Base-by-base conservation (phyloP, 345 rosid species). In the Lenwebbia sp. region DNA sequence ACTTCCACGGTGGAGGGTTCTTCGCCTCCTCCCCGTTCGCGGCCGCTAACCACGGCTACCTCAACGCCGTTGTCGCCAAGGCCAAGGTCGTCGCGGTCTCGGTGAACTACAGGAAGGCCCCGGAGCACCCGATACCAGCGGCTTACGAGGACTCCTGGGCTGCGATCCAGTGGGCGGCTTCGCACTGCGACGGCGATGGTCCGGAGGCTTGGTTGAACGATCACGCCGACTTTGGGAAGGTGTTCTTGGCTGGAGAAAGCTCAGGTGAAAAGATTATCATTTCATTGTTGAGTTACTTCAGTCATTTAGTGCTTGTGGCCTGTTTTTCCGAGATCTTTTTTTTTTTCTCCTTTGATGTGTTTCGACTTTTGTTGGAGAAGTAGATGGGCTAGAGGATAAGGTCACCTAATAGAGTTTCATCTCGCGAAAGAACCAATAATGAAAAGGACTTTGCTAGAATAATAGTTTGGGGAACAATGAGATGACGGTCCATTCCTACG, bases 81-180 rank as follows among this genome's bases (percentile, higher is more conserved):
- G 94, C 98, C 54, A 90, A 90, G 50, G 86, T 94, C 86, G 21
- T 95, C n/a, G 91, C 90, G 2, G 90, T 96, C 49, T 94, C 98
- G 0, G 94, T 96, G 12, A 86, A 91, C 85, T 95, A 96, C 88
- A 88, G 98, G 90, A 83, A 90, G 78, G 98, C 94, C 78, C 98
- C 98, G 1, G 97, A 94, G 88, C 83, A 87, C 30, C 98, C 99
- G 37, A 94, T 96, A 70, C 96, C 98, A 0, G 89, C 88, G 0
- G 95, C 95, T 1, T 96, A 92, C 21, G 94, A 96, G 10, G 98
- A 96, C 85, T 92, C 95, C 47, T 92, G 94, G 98, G 91, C 82
- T 47, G 93, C 98, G 25, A 88, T 96, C 54, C 50, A 90, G 60
- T 90, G 91, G 91, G 87, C 94, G 21, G 93, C 91, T 21, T 70